Percentiles rank a stretch among this genome's conserved stretches.
Conservation (phyloP, 1,284 basidiomycete species). For the Tilletia walkeri region DNA sequence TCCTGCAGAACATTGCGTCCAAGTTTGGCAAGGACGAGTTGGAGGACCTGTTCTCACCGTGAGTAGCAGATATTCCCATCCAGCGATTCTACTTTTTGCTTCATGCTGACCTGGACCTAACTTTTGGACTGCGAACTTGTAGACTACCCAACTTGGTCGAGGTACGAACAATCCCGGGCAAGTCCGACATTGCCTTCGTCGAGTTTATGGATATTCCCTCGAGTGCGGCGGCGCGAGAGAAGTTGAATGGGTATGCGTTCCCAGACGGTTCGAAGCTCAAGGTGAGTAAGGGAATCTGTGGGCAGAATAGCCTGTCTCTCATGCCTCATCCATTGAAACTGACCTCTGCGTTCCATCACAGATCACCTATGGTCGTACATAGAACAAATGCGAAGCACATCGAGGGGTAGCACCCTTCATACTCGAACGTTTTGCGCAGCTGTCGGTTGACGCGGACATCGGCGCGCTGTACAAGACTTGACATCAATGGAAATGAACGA, state of each 20-base stretch:
- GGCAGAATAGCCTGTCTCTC: no score
- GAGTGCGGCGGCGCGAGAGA: conserved; percentile 45
- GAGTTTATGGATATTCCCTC: conserved; percentile 47
- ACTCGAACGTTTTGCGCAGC: no score
- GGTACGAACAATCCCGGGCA: conserved; percentile 52
- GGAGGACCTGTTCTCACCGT: conserved; percentile 44
- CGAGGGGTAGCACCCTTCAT: no score
- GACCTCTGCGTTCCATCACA: no score
- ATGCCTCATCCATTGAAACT: no score
- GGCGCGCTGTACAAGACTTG: no score
- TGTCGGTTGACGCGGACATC: no score
- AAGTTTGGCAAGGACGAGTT: conserved; percentile 39
- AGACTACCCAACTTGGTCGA: conserved; percentile 25
- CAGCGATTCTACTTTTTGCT: neutral
- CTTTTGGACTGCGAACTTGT: neutral
- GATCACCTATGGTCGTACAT: no score
- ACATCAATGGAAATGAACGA: no score
- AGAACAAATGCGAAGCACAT: no score
- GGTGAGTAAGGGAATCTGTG: conserved; percentile 22
- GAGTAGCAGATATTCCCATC: conserved; percentile 18
- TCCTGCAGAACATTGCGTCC: conserved; percentile 68
- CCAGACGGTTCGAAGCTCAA: conserved; percentile 48
- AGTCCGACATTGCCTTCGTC: conserved; percentile 51
- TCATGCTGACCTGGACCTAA: neutral
- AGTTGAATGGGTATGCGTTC: conserved; percentile 49